These are phyloP conservation scores for Scortechinia acanthostroma DNA, from an alignment of 2,329 filamentous ascomycete species.

Conservation along the genomic window DNA sequence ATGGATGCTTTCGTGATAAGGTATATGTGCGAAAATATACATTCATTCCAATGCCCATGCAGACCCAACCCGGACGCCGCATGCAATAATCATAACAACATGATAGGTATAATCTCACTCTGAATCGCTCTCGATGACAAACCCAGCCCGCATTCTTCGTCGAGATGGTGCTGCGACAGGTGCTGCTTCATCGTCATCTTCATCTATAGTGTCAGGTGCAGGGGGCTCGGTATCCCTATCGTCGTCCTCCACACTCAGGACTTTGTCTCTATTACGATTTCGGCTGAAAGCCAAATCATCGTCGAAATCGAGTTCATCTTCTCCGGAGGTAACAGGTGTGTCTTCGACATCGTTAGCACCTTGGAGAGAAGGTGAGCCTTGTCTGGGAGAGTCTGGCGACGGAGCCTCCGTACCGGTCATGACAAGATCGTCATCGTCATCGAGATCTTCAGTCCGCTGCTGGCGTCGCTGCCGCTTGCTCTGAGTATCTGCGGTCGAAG, in stretches of 20 bases:
- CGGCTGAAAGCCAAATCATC: neutral
- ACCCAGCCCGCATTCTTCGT: neutral
- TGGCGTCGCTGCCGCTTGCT: neutral
- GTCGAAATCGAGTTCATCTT: slow-evolving; percentile 1
- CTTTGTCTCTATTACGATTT: neutral
- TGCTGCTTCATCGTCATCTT: slow-evolving; percentile 1
- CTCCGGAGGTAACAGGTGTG: neutral
- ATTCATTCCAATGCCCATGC: neutral
- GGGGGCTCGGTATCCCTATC: neutral
- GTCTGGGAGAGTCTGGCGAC: neutral
- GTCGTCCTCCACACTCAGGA: too few species aligned
- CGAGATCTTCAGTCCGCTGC: neutral
- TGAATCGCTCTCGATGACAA: slow-evolving; percentile 1
- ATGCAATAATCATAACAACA: neutral
- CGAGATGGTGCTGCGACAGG: neutral
- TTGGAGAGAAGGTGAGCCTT: neutral
- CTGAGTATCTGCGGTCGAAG: neutral
- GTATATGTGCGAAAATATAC: neutral
- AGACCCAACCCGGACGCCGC: slow-evolving; percentile 1
- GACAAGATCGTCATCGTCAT: neutral
- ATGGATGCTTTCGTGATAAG: too few species aligned
- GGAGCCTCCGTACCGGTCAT: neutral
- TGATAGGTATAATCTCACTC: neutral
- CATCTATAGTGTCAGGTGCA: neutral
- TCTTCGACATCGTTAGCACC: neutral